Evolutionary conservation across 768 basidiomycete species (phyloP), one percentile per base, ranked within the genome.

Genomic region (Suillus ampliporus): DNA sequence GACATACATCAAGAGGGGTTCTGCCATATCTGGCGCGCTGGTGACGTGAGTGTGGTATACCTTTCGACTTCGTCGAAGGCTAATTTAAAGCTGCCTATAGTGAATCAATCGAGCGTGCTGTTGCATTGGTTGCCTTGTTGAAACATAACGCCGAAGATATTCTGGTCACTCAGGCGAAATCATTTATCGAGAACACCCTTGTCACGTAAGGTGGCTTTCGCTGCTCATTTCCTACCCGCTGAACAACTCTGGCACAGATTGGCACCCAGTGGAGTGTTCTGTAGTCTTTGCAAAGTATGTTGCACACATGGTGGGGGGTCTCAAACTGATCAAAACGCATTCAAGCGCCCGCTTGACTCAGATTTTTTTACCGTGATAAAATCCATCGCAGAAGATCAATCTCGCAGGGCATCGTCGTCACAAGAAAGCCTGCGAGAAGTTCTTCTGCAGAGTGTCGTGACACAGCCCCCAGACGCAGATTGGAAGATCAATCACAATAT

Each of bases 1-100:
- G 61, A 83, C 85, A 5, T 89, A 86, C 64, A 82, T 91, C 62
- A 88, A 85, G 65, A 77, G 82, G 64, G 90, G 86, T 77, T 81
- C 85, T 38, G 72, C 76, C 43, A 64, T 66, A 48, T 64, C 63
- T 13, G 65, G 65, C 19, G 57, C 40, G 19, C 59, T 66, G 26
- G 63, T 64, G 48, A 64, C 64, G 65, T 66, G 44, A 48, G 65
- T 15, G 14, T 14, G 13, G 13, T 4, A n/a, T 9, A 60, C 35
- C 28, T 54, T 46, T 26, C 44, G n/a, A 54, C 14, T 52, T 35
- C 15, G 53, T 37, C 13, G 26, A 19, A 11, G 28, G 7, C 38
- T 56, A 26, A 26, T 31, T 26, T 26, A 31, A 61, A 51, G 19
- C 26, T 21, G 11, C 31, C 4, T 11, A 15, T 62, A 89, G 89